Evolutionary conservation across 202 grass and related monocot genomes (phyloP).

Genomic region (Musa balbisiana): DNA sequence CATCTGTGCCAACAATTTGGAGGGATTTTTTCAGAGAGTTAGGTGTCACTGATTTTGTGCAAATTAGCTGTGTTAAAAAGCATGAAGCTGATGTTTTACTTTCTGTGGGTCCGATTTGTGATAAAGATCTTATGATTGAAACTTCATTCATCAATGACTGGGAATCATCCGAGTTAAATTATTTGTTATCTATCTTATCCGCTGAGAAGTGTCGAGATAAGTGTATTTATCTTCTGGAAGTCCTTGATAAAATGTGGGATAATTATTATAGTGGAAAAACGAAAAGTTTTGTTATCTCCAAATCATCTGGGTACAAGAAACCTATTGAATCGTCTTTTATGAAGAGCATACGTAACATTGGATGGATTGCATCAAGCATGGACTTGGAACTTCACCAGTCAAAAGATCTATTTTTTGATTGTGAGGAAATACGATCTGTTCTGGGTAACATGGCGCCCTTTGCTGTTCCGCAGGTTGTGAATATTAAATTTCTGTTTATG

Average conservation of each 20-base stretch:
- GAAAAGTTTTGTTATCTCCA: slow-evolving; percentile 17
- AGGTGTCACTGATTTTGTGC: slow-evolving; percentile 86
- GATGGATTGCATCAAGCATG: slow-evolving; percentile 72
- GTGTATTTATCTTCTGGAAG: slow-evolving; percentile 75
- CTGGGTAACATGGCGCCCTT: slow-evolving; percentile 71
- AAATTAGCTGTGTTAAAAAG: slow-evolving; percentile 53
- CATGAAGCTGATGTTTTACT: slow-evolving; percentile 24
- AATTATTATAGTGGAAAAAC: slow-evolving; percentile 62
- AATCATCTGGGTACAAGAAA: slow-evolving; percentile 34
- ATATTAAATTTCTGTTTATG: background rate
- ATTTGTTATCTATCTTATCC: slow-evolving; percentile 69
- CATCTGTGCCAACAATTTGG: slow-evolving; percentile 43
- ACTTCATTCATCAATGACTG: slow-evolving; percentile 51
- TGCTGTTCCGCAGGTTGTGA: slow-evolving; percentile 65
- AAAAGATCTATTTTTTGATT: slow-evolving; percentile 70
- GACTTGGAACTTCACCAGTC: slow-evolving; percentile 64
- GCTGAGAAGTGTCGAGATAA: slow-evolving; percentile 47
- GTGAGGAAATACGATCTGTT: slow-evolving; percentile 51
- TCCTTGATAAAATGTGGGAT: slow-evolving; percentile 92
- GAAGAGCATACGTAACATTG: slow-evolving; percentile 60
- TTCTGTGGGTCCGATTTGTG: slow-evolving; percentile 15
- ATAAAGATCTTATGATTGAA: slow-evolving; percentile 28
- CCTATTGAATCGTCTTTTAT: slow-evolving; percentile 56
- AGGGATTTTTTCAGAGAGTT: slow-evolving; percentile 73
- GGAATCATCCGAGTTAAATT: slow-evolving; percentile 71